phyloP scores from a whole-genome alignment of 192 early-diverging fungal genomes.

The Backusella tarrabulga region DNA sequence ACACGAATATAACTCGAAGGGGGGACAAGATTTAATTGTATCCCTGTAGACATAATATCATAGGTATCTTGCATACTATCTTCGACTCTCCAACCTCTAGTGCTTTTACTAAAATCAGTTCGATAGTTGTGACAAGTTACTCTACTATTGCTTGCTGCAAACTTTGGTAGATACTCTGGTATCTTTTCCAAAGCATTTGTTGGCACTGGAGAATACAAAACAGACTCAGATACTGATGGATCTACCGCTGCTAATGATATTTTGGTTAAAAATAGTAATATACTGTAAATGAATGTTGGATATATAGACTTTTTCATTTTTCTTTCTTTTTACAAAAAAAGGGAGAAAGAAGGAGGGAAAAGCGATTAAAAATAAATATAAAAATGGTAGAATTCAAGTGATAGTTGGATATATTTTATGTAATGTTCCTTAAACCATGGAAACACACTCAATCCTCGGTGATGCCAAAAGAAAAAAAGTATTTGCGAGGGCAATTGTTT shows the following conservation, averaged over 20 bases:
- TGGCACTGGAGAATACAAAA: not conserved
- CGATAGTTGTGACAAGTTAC: conserved; percentile 11
- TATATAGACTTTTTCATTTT: not conserved
- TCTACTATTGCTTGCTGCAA: not conserved
- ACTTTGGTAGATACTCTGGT: not conserved
- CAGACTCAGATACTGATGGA: not conserved
- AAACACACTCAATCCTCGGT: not conserved
- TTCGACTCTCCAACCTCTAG: conserved; percentile 8
- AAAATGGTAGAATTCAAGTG: not conserved
- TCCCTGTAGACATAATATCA: not conserved
- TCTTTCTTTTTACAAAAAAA: not conserved
- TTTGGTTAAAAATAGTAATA: not conserved
- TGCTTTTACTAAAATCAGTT: conserved; percentile 2
- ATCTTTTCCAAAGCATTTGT: not conserved
- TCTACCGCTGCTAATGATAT: not conserved
- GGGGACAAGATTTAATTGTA: not conserved
- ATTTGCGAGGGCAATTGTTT: not conserved
- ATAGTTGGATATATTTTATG: not conserved
- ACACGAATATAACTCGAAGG: conserved; percentile 9
- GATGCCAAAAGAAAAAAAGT: not conserved
- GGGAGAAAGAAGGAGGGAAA: not conserved
- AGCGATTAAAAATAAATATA: not conserved
- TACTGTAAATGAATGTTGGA: not conserved
- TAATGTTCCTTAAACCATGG: not conserved
- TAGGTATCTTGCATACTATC: conserved; percentile 16